Evolutionary conservation across 2,329 filamentous ascomycete genomes (phyloP).

Genomic region (Neofusicoccum sp.): DNA sequence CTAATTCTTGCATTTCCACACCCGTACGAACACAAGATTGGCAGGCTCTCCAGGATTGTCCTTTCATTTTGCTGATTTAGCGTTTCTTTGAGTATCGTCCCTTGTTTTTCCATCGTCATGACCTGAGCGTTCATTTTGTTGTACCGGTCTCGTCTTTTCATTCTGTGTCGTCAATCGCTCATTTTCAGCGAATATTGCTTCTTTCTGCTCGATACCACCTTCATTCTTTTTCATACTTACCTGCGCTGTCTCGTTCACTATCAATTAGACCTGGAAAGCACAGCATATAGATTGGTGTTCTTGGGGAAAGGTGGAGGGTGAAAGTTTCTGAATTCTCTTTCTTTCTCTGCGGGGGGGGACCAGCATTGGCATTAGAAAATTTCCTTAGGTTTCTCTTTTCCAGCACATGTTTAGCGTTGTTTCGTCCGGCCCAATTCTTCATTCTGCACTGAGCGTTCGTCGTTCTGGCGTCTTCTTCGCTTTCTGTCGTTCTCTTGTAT

Average conservation of each 20-base stretch:
- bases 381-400: too few species aligned
- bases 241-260: background rate
- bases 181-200: too few species aligned
- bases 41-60: background rate
- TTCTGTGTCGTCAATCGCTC: background rate
- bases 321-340: too few species aligned
- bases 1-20: background rate
- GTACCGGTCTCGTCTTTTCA: background rate
- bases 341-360: too few species aligned
- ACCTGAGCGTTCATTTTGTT: constrained; percentile 1
- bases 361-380: too few species aligned
- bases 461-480: background rate
- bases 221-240: background rate
- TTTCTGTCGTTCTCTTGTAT: background rate
- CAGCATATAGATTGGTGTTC: constrained; percentile 12
- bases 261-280: background rate
- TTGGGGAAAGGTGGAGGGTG: too few species aligned
- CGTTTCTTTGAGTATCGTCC: background rate
- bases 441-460: too few species aligned
- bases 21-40: background rate
- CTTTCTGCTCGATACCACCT: too few species aligned
- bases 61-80: background rate
- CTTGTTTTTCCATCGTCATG: background rate
- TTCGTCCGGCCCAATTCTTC: too few species aligned
- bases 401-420: too few species aligned